Percentiles rank a stretch among this genome's conserved stretches.
phyloP scores from a whole-genome alignment of 2,329 filamentous ascomycete genomes.

The Emydomyces testavorans region DNA sequence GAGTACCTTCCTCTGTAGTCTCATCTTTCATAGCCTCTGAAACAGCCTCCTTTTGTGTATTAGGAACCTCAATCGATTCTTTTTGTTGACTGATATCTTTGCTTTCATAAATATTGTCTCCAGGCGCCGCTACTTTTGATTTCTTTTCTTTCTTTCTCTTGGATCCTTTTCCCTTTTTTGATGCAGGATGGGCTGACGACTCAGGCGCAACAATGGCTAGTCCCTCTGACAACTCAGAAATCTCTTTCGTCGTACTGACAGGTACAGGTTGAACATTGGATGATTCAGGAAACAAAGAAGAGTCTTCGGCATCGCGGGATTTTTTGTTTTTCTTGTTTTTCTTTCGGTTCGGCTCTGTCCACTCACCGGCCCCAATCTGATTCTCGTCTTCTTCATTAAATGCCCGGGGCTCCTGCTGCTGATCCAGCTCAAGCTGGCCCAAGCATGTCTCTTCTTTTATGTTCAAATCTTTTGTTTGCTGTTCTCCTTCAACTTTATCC shows the following conservation, averaged over 20 bases:
- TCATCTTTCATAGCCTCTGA: not conserved
- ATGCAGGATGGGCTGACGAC: not conserved
- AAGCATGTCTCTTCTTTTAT: not conserved
- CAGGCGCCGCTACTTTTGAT: not conserved
- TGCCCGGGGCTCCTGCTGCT: not conserved
- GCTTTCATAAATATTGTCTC: not conserved
- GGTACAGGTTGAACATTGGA: not conserved
- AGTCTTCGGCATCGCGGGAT: not conserved
- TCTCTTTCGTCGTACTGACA: not conserved
- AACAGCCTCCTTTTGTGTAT: not conserved
- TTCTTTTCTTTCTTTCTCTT: slow-evolving; percentile 13
- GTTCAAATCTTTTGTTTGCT: not conserved
- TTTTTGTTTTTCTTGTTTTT: slow-evolving; percentile 1
- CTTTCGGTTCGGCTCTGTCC: not conserved
- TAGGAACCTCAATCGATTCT: not conserved
- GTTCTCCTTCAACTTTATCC: not conserved
- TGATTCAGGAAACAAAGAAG: not conserved
- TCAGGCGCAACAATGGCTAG: not conserved
- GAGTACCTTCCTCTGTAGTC: not conserved
- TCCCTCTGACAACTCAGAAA: not conserved
- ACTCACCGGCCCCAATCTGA: not conserved
- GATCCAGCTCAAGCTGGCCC: not conserved
- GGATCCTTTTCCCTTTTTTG: slow-evolving; percentile 7
- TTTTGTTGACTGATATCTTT: not conserved
- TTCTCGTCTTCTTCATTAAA: not conserved